phyloP scores from a whole-genome alignment of 345 rosid genomes.

The Trapa incisa region DNA sequence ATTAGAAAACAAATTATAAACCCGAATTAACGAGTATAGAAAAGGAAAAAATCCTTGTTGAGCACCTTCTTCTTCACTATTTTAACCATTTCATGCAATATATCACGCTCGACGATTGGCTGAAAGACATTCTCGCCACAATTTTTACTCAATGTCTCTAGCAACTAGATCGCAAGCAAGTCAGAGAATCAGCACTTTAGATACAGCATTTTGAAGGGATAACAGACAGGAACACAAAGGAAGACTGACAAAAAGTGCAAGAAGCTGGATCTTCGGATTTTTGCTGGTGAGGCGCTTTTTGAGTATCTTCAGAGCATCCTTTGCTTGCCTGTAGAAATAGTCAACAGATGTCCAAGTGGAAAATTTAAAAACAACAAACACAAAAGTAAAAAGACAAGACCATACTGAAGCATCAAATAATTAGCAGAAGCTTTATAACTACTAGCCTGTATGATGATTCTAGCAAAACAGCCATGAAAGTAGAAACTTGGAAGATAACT shows the following conservation, averaged over 20 bases:
- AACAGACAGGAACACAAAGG: not conserved
- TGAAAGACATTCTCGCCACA: slow-evolving; percentile 80
- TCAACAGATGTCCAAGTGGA: not conserved
- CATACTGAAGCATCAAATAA: not conserved
- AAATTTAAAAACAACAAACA: not conserved
- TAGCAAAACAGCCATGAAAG: not conserved
- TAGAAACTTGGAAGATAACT: not conserved
- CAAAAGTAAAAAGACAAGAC: not conserved
- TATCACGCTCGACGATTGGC: slow-evolving; percentile 89
- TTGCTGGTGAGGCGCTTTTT: slow-evolving; percentile 86
- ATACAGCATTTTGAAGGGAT: not conserved
- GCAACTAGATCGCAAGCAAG: slow-evolving; percentile 29
- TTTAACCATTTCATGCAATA: slow-evolving; percentile 92
- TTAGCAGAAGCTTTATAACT: too few species aligned
- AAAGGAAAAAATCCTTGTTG: slow-evolving; percentile 5
- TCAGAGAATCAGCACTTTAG: not conserved
- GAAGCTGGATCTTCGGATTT: slow-evolving; percentile 73
- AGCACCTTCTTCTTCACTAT: slow-evolving; percentile 94
- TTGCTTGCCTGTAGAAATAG: slow-evolving; percentile 56
- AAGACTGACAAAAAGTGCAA: slow-evolving; percentile 76
- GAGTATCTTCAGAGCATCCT: slow-evolving; percentile 82
- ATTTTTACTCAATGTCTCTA: slow-evolving; percentile 93
- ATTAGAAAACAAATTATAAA: not conserved
- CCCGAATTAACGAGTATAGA: slow-evolving; percentile 5
- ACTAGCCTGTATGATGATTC: not conserved